phyloP scores from a whole-genome alignment of 805 yeast species.

The Sugiyamaella valdiviana region DNA sequence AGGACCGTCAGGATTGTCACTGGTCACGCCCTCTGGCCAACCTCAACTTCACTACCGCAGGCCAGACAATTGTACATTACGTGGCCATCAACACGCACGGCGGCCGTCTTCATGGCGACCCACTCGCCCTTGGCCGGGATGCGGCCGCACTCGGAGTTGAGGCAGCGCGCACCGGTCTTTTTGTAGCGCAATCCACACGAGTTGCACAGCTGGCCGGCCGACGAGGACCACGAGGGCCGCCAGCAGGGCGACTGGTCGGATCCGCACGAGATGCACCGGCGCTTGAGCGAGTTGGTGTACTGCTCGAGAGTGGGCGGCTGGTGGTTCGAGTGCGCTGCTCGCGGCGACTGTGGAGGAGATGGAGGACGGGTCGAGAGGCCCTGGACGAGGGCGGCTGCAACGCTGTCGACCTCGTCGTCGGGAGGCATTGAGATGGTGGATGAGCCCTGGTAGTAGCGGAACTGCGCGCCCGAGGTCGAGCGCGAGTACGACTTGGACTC shows the following conservation, averaged over 20 bases:
- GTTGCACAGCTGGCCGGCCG: constrained; percentile 93
- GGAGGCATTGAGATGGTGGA: not conserved
- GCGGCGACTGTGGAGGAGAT: constrained; percentile 11
- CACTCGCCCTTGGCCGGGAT: constrained; percentile 97
- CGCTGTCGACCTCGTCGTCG: not conserved
- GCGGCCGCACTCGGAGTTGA: constrained; percentile 65
- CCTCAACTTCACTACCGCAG: constrained; percentile 52
- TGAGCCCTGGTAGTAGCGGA: not conserved
- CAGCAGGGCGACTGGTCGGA: constrained; percentile 93
- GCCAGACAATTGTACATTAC: constrained; percentile 44
- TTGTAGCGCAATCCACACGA: constrained; percentile 94
- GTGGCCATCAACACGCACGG: constrained; percentile 38
- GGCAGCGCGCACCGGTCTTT: constrained; percentile 88
- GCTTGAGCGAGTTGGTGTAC: constrained; percentile 21
- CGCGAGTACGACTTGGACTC: constrained; percentile 5
- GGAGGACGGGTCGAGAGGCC: constrained; percentile 16
- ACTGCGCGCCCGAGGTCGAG: not conserved
- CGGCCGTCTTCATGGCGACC: constrained; percentile 67
- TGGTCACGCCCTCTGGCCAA: constrained; percentile 10
- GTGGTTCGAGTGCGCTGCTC: not conserved
- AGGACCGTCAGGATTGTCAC: not conserved
- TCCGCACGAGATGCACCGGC: constrained; percentile 85
- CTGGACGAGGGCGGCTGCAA: not conserved
- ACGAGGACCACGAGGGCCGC: constrained; percentile 93
- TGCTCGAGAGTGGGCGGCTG: constrained; percentile 1